phyloP scores from a whole-genome alignment of 345 rosid genomes.

The Salix udensis region DNA sequence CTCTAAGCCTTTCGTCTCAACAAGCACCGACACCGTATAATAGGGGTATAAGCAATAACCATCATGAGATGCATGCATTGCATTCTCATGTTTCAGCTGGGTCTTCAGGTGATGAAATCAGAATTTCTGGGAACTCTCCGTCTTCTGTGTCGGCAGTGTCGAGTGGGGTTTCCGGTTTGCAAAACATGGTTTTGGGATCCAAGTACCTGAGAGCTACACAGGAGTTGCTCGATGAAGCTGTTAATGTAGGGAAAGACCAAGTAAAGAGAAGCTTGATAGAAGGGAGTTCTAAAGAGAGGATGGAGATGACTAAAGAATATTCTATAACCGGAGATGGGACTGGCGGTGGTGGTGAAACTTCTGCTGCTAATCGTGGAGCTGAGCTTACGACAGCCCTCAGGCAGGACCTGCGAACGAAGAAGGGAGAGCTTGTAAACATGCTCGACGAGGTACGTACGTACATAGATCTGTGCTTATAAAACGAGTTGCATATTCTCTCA shows the following conservation, averaged over 20 bases:
- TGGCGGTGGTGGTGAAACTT: conserved; percentile 2
- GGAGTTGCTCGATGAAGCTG: conserved; percentile 70
- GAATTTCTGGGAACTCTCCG: conserved; percentile 37
- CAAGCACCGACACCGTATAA: conserved; percentile 12
- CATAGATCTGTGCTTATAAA: not conserved
- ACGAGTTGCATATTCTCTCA: not conserved
- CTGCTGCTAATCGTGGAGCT: conserved; percentile 7
- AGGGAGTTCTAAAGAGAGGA: conserved; percentile 19
- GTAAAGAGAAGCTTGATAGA: conserved; percentile 17
- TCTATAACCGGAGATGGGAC: conserved; percentile 20
- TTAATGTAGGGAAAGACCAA: conserved; percentile 36
- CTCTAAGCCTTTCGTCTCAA: conserved; percentile 39
- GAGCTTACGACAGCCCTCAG: conserved; percentile 45
- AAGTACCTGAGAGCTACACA: conserved; percentile 68
- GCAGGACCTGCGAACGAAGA: conserved; percentile 65
- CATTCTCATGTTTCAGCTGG: conserved; percentile 9
- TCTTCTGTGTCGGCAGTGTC: conserved; percentile 38
- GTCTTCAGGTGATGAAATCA: conserved; percentile 20
- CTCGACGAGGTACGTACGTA: conserved; percentile 65
- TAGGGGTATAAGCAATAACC: conserved; percentile 13
- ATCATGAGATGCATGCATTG: conserved; percentile 10
- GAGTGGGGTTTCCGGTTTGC: conserved; percentile 35
- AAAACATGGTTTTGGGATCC: conserved; percentile 39
- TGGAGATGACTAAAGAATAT: conserved; percentile 19
- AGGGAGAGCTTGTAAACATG: conserved; percentile 59